These are phyloP conservation scores for Rhizoclosmatium globosum DNA, from an alignment of 192 early-diverging fungal genomes.

Conservation along the genomic window DNA sequence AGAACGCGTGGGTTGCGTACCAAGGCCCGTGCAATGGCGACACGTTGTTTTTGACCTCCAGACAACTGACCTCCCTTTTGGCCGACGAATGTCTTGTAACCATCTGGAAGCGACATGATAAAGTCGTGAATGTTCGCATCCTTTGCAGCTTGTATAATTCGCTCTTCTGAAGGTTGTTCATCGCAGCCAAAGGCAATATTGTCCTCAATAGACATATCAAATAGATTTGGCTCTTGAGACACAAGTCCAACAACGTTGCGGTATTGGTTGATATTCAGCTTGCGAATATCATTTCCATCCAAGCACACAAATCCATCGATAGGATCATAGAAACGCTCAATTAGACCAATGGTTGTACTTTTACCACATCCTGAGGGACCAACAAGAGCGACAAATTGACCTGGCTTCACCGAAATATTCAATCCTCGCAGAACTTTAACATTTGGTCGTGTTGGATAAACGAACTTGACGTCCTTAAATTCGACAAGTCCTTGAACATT, in stretches of 20 bases:
- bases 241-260: slow-evolving; percentile 83
- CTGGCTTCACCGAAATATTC: slow-evolving; percentile 62
- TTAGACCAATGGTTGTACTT: slow-evolving; percentile 51
- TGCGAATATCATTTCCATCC: slow-evolving; percentile 65
- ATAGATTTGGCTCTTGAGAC: slow-evolving; percentile 90
- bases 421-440: slow-evolving; percentile 63
- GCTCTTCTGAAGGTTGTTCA: slow-evolving; percentile 64
- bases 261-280: slow-evolving; percentile 71
- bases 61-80: slow-evolving; percentile 58
- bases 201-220: slow-evolving; percentile 85
- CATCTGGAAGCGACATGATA: slow-evolving; percentile 62
- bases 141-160: slow-evolving; percentile 73
- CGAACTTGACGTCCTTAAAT: slow-evolving; percentile 68
- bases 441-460: slow-evolving; percentile 66
- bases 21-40: slow-evolving; percentile 69
- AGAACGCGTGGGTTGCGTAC: slow-evolving; percentile 63
- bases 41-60: slow-evolving; percentile 59
- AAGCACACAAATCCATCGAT: slow-evolving; percentile 65
- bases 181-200: slow-evolving; percentile 79
- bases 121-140: slow-evolving; percentile 80
- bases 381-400: slow-evolving; percentile 84
- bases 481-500: slow-evolving; percentile 69
- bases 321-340: slow-evolving; percentile 84
- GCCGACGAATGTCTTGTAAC: slow-evolving; percentile 70
- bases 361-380: slow-evolving; percentile 90